Conservation (phyloP, 257 asterid genomes). For the Scutellaria baicalensis region DNA sequence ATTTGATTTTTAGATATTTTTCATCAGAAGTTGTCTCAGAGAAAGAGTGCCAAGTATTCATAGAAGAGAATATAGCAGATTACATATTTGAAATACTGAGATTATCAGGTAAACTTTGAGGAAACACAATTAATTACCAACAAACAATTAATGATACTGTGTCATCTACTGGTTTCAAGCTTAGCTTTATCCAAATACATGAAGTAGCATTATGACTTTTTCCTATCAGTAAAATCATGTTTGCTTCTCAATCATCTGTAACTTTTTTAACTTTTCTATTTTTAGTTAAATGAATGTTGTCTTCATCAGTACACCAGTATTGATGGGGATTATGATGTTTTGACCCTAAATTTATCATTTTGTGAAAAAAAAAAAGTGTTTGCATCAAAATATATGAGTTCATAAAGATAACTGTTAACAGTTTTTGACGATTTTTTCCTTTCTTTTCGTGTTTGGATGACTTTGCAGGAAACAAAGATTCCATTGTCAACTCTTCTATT, state of each 20-base stretch:
- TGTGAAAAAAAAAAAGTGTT: neutral
- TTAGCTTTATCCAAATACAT: neutral
- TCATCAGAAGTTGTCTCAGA: conserved; percentile 42
- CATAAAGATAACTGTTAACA: conserved; percentile 5
- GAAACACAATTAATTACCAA: conserved; percentile 3
- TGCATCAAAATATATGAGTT: neutral
- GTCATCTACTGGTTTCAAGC: neutral
- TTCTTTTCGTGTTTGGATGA: neutral
- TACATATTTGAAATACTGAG: conserved; percentile 84
- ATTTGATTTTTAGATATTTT: conserved; percentile 50
- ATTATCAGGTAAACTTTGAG: conserved; percentile 52
- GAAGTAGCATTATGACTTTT: neutral
- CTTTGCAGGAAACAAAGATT: conserved; percentile 66
- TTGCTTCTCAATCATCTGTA: neutral
- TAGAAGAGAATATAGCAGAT: conserved; percentile 83
- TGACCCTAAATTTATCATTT: neutral
- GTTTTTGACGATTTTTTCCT: neutral
- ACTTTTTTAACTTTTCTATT: too few species aligned
- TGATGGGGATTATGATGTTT: neutral
- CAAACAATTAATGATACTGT: neutral
- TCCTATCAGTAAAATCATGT: neutral
- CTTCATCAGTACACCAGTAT: neutral
- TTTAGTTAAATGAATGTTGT: too few species aligned
- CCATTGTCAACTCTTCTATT: conserved; percentile 69
- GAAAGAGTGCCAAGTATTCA: conserved; percentile 50